phyloP scores from a whole-genome alignment of 2,329 filamentous ascomycete genomes.

The Fusarium pininemorale region DNA sequence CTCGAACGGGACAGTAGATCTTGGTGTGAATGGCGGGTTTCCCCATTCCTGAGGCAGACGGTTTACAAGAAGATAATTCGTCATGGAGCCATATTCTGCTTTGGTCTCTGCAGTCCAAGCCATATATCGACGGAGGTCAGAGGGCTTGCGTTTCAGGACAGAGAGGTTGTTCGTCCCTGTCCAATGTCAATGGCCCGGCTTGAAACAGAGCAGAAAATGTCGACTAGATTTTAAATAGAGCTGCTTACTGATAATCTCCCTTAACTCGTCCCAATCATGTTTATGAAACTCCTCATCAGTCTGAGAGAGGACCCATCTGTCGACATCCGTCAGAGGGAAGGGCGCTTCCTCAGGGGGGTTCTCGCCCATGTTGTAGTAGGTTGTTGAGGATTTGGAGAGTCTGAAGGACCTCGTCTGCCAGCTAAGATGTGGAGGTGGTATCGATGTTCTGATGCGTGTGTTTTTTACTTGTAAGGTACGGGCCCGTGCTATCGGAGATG shows the following conservation, averaged over 20 bases:
- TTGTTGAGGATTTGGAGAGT: background rate
- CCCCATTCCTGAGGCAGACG: slow-evolving; percentile 76
- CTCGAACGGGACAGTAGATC: slow-evolving; percentile 61
- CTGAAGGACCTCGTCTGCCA: background rate
- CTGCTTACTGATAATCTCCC: slow-evolving; percentile 69
- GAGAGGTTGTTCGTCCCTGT: slow-evolving; percentile 70
- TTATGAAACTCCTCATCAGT: slow-evolving; percentile 76
- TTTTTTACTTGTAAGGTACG: background rate
- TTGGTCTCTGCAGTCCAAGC: slow-evolving; percentile 77
- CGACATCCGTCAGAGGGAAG: slow-evolving; percentile 68
- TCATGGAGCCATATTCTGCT: slow-evolving; percentile 79
- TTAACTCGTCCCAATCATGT: slow-evolving; percentile 79
- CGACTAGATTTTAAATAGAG: background rate
- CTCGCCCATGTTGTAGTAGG: slow-evolving; percentile 52
- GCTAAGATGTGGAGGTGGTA: background rate
- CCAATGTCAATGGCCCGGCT: slow-evolving; percentile 20
- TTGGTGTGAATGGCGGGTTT: slow-evolving; percentile 62
- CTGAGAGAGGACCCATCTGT: slow-evolving; percentile 66
- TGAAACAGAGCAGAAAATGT: background rate
- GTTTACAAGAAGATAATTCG: slow-evolving; percentile 78
- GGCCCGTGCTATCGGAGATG: background rate
- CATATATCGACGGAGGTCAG: slow-evolving; percentile 81
- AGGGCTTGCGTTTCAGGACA: slow-evolving; percentile 80
- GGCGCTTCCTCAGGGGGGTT: slow-evolving; percentile 53
- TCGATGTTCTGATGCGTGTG: background rate